A percentile compares a stretch with the other conserved stretches of the same genome.
Conservation (phyloP, 306 rosid genomes). For the Cicer yamashitae region DNA sequence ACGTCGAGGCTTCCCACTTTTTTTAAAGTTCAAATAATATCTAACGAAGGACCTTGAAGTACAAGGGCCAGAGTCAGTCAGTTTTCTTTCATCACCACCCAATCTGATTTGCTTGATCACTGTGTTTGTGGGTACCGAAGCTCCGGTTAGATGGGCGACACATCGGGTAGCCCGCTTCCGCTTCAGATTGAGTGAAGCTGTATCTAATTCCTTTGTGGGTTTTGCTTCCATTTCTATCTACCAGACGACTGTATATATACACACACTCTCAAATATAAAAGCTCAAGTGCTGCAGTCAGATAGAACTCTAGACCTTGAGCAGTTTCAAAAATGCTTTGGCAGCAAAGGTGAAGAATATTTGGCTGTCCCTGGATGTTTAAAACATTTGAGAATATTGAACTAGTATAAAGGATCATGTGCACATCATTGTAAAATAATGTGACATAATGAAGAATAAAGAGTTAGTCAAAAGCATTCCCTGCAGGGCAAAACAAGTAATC, state of each 20-base stretch:
- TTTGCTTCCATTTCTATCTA: slow-evolving; percentile 65
- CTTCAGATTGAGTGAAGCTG: slow-evolving; percentile 52
- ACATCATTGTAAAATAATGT: slow-evolving; percentile 22
- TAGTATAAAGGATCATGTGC: slow-evolving; percentile 4
- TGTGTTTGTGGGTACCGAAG: slow-evolving; percentile 32
- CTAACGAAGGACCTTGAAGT: slow-evolving; percentile 48
- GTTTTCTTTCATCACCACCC: slow-evolving; percentile 44
- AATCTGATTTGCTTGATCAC: slow-evolving; percentile 60
- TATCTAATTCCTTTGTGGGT: slow-evolving; percentile 72
- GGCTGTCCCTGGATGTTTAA: slow-evolving; percentile 54
- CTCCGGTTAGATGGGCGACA: slow-evolving; percentile 54
- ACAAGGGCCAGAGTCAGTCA: slow-evolving; percentile 44
- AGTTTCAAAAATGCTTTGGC: slow-evolving; percentile 37
- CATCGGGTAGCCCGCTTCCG: slow-evolving; percentile 58
- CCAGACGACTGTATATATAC: slow-evolving; percentile 61
- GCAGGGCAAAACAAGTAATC: neutral
- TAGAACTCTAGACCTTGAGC: slow-evolving; percentile 44
- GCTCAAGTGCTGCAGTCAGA: slow-evolving; percentile 44
- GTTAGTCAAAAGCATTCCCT: neutral
- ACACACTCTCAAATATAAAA: slow-evolving; percentile 59
- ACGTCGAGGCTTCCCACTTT: slow-evolving; percentile 70
- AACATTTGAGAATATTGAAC: slow-evolving; percentile 30
- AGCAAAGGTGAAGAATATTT: slow-evolving; percentile 9
- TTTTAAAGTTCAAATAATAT: slow-evolving; percentile 65
- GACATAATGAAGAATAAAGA: neutral